Evolutionary conservation across 371 early-diverging fungal species (phyloP).

Genomic region (Rhizopus sp.): DNA sequence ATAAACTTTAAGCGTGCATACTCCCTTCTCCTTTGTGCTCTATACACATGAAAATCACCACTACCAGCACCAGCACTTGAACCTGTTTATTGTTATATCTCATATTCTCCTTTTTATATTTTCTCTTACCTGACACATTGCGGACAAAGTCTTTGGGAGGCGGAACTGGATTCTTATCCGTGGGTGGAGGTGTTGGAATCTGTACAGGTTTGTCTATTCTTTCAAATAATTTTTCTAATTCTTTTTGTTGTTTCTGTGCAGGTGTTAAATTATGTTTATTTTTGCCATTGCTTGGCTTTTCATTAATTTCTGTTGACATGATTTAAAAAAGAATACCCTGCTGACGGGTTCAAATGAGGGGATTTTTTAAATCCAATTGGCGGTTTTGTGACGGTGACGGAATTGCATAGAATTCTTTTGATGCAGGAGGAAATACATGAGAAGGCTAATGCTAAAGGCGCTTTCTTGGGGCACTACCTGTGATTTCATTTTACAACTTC

Average conservation of each 20-base stretch:
- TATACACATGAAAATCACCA: slow-evolving; percentile 95
- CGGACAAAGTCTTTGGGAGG: slow-evolving; percentile 79
- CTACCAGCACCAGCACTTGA: slow-evolving; percentile 96
- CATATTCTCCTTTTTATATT: background rate
- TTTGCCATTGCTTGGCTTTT: background rate
- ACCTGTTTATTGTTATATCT: slow-evolving; percentile 41
- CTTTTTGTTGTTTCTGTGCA: slow-evolving; percentile 60
- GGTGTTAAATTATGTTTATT: slow-evolving; percentile 48
- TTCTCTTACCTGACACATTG: slow-evolving; percentile 70
- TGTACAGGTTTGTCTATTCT: slow-evolving; percentile 81
- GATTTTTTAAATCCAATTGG: no score
- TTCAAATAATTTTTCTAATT: slow-evolving; percentile 74
- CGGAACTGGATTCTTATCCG: slow-evolving; percentile 40
- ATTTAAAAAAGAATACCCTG: no score
- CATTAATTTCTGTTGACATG: no score
- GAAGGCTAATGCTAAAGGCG: no score
- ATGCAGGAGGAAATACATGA: no score
- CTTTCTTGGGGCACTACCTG: no score
- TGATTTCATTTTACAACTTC: no score
- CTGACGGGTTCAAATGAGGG: no score
- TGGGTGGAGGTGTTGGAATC: slow-evolving; percentile 59
- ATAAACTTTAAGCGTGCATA: slow-evolving; percentile 77
- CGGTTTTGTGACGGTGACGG: no score
- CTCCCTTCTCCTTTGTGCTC: slow-evolving; percentile 88
- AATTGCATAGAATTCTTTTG: no score